These are phyloP conservation scores for Xylaria sp. DNA, from an alignment of 2,329 filamentous ascomycete genomes.

Conservation along the genomic window DNA sequence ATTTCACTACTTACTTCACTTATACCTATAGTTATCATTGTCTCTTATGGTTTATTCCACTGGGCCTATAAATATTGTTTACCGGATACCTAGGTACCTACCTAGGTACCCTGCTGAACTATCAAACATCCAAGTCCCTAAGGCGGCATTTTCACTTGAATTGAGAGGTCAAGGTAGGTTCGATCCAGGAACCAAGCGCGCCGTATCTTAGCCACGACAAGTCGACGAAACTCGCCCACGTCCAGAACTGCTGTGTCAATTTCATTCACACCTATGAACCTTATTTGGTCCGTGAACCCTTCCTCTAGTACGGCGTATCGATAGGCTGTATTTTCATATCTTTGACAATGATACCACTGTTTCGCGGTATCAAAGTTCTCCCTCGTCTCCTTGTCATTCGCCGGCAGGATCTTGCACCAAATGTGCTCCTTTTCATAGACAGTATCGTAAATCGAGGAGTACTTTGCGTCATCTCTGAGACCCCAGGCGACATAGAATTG, in stretches of 20 bases:
- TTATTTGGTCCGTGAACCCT: background rate
- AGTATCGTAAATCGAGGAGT: too few relatives aligned
- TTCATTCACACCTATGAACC: background rate
- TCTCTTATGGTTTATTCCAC: too few relatives aligned
- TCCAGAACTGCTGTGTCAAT: background rate
- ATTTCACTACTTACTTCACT: too few relatives aligned
- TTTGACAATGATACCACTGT: background rate
- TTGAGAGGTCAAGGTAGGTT: background rate
- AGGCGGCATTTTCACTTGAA: background rate
- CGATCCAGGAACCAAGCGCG: background rate
- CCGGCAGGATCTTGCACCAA: slow-evolving; percentile 9
- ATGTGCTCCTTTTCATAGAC: background rate
- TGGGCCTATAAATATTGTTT: too few relatives aligned
- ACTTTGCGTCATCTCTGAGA: background rate
- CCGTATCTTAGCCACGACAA: background rate
- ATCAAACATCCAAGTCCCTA: background rate
- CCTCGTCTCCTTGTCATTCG: background rate
- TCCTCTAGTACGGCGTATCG: background rate
- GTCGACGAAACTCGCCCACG: background rate
- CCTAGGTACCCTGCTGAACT: background rate
- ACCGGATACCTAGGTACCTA: too few relatives aligned
- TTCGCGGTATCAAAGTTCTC: background rate
- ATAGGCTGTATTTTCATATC: background rate
- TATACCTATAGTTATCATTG: too few relatives aligned
- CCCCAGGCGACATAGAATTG: slow-evolving; percentile 7